phyloP scores from a whole-genome alignment of 169 alveolate genomes.

The Cardiosporidium cionae region DNA sequence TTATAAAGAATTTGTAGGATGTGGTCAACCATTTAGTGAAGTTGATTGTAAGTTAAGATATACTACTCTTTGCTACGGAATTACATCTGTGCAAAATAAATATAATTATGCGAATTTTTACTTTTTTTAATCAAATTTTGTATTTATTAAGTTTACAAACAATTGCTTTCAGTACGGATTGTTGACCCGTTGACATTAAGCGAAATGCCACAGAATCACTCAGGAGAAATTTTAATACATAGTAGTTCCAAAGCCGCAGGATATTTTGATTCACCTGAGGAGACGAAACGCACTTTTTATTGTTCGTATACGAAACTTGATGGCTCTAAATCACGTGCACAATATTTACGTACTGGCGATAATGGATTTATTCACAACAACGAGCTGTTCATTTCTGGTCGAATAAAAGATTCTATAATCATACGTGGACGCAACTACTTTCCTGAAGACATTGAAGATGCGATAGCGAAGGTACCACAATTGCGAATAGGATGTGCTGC shows the following conservation, averaged over 20 bases:
- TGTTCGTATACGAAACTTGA: background rate
- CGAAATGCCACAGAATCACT: slow-evolving; percentile 28
- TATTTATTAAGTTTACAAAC: background rate
- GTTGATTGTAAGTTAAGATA: background rate
- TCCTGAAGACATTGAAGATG: slow-evolving; percentile 48
- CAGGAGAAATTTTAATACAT: slow-evolving; percentile 45
- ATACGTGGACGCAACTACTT: slow-evolving; percentile 43
- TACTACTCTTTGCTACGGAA: background rate
- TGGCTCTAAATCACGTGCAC: background rate
- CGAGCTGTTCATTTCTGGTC: slow-evolving; percentile 41
- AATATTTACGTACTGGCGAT: slow-evolving; percentile 45
- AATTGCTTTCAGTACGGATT: slow-evolving; percentile 10
- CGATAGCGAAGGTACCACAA: slow-evolving; percentile 12
- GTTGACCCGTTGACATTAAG: slow-evolving; percentile 25
- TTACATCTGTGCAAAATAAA: background rate
- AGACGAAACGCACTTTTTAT: slow-evolving; percentile 26
- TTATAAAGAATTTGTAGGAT: slow-evolving; percentile 2
- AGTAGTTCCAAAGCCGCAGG: slow-evolving; percentile 40
- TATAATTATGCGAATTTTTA: background rate
- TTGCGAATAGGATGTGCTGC: slow-evolving; percentile 43
- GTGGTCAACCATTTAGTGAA: background rate
- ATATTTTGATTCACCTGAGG: slow-evolving; percentile 26
- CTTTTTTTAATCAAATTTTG: background rate
- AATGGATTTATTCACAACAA: slow-evolving; percentile 28
- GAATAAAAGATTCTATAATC: slow-evolving; percentile 39